Evolutionary conservation across 164 flowering plant genomes (phyloP), one percentile per base, ranked within the genome.

Genomic region (Sextonia rubra): DNA sequence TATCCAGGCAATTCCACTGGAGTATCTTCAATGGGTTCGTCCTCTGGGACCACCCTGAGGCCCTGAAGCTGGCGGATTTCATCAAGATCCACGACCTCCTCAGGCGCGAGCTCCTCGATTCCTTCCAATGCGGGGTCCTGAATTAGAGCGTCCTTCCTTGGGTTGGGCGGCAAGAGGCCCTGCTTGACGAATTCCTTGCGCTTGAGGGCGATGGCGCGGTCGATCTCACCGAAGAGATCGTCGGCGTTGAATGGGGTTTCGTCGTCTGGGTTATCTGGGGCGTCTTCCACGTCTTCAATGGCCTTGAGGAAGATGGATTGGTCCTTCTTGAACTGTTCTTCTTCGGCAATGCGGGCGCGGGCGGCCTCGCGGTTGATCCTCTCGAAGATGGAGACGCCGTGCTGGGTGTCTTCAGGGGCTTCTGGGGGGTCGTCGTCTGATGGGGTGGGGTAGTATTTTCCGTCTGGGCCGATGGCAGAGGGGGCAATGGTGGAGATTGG

Each of bases 341-440:
- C 98, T 75, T 90, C 77, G 56, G 70, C 76, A 76, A 85, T 86
- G 8, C 96, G 80, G 5, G 92, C 94, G 0, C 90, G 88, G 18
- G 92, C 80, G 4, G 97, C 96, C 26, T 85, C 90, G 58, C 89
- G 97, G 15, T 87, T 77, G 48, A 95, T 86, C 64, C 91, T 98
- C 75, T 88, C 81, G 79, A 90, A 90, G 73, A 82, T 90, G 64
- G 88, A 84, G 20, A 95, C 84, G 0, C 99, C 99, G 47, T 92
- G 99, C 22, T 67, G 83, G 12, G 92, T 69, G 72, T 93, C 98
- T 64, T 95, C 99, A 0, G 90, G 86, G 14, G 94, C 93, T 75
- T 95, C 99, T 0, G 98, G 98, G 5, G 98, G 99, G 83, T 95
- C 97, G 69, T 90, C 88, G 58, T 88, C 97, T 0, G 91, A 55